Base-by-base conservation (phyloP, 345 rosid species). In the Eucalyptus marginata region DNA sequence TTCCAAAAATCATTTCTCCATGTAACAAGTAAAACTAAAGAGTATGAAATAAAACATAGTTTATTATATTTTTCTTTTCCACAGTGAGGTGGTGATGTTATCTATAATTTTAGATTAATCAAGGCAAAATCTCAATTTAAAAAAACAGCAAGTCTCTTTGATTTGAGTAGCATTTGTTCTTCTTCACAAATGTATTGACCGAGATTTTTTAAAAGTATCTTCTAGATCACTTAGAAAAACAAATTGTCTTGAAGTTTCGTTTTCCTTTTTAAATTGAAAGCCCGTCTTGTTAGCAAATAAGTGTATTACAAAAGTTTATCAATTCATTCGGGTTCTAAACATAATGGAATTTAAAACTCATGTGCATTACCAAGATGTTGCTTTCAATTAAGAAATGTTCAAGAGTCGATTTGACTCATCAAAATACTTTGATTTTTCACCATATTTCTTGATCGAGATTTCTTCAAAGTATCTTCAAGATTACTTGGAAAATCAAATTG, bases 151-250 rank as follows among this genome's bases (percentile, higher is more conserved):
- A 16, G 36, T 66, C 22, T 3, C 12, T 66, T 66, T 3, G 1
- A 31, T 66, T 66, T 8, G 8, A 66, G 22, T 15, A 66, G 43
- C 22, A 1, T 31, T 16, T 66, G 11, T 66, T 66, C 22, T 66
- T 31, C 11, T 7, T 66, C 3, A 16, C 76, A 7, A 64, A n/a
- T 64, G 40, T n/a, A 16, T 52, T 52, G 58, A 20, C 5, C 2
- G 9, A 52, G 25, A 52, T 52, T 52, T 52, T 25, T 52, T 52
- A 52, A 31, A 31, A 31, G 36, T 68, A 31, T 66, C 2, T 31
- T 66, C 12, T 4, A 66, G 0, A 66, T 68, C 24, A 31, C 10
- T 31, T 0, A 1, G 2, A 68, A 66, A 66, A 31, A 68, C 6
- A 7, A 31, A 9, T 4, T 31, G 10, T 31, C 43, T 68, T 13